These are phyloP conservation scores for Ophiocordyceps sinensis DNA, from an alignment of 2,329 filamentous ascomycete genomes.

Conservation along the genomic window DNA sequence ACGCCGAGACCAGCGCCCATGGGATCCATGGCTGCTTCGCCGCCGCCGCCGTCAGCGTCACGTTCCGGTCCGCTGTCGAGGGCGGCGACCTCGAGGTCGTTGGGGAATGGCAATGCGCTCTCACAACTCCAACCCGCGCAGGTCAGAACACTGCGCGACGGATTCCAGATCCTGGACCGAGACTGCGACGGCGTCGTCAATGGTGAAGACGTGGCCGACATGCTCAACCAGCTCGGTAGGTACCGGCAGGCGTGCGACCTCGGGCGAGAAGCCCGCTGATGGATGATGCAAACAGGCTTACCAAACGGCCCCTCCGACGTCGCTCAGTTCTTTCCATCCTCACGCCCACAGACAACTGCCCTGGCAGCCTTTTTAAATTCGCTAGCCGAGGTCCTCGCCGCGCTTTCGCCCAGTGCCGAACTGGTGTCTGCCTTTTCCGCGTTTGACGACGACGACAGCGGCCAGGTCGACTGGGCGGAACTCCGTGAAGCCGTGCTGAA, in stretches of 20 bases:
- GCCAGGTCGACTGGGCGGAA: constrained; percentile 74
- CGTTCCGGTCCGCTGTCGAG: constrained; percentile 4
- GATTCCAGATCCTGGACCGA: constrained; percentile 83
- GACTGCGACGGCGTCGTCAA: constrained; percentile 76
- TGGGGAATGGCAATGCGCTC: constrained; percentile 38
- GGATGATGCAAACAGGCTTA: constrained; percentile 40
- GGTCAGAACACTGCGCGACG: constrained; percentile 76
- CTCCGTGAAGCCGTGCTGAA: constrained; percentile 70
- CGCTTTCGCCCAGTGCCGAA: constrained; percentile 65
- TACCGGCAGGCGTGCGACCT: neutral
- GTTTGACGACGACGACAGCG: constrained; percentile 91
- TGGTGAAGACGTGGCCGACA: constrained; percentile 71
- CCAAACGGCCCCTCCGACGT: constrained; percentile 57
- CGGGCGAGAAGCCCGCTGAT: constrained; percentile 1
- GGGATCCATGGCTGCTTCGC: constrained; percentile 22
- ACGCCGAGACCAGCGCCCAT: constrained; percentile 18
- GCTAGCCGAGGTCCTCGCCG: constrained; percentile 58
- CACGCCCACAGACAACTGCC: constrained; percentile 56
- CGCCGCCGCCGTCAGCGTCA: constrained; percentile 16
- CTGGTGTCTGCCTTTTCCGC: constrained; percentile 83
- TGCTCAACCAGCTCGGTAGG: constrained; percentile 70
- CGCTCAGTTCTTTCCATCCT: constrained; percentile 69
- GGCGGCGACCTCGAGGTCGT: constrained; percentile 17
- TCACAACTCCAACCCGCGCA: constrained; percentile 68
- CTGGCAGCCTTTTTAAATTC: constrained; percentile 77